Evolutionary conservation across 2,329 filamentous ascomycete species (phyloP).

Genomic region (Penicillium sp.): DNA sequence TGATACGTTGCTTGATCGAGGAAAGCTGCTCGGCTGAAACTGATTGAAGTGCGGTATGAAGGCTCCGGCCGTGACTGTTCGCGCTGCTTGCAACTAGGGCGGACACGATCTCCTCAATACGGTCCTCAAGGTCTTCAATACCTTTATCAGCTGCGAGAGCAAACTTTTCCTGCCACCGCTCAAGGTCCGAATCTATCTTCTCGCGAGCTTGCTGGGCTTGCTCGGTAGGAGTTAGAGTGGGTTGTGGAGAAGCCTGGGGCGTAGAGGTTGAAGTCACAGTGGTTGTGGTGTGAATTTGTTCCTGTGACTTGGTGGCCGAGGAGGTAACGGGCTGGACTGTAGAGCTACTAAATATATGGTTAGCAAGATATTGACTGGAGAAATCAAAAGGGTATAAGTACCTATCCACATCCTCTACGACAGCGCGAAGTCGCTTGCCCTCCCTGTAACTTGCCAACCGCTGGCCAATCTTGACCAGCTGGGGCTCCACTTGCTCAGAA

Average conservation of each 20-base stretch:
- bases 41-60: conserved; percentile 61
- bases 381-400: conserved; percentile 17
- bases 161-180: conserved; percentile 81
- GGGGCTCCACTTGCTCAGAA: conserved; percentile 85
- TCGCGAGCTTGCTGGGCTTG: conserved; percentile 44
- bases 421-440: conserved; percentile 54
- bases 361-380: conserved; percentile 3
- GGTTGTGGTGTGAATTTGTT: conserved; percentile 13
- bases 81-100: conserved; percentile 61
- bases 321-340: conserved; percentile 20
- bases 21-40: conserved; percentile 57
- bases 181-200: conserved; percentile 67
- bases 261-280: conserved; percentile 20
- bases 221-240: conserved; percentile 39
- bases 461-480: conserved; percentile 83
- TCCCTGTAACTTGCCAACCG: conserved; percentile 60
- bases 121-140: conserved; percentile 55
- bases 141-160: conserved; percentile 76
- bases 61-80: conserved; percentile 30
- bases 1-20: conserved; percentile 59
- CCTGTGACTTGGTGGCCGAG: conserved; percentile 14
- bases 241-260: conserved; percentile 22
- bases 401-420: conserved; percentile 48
- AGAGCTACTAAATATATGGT: conserved; percentile 12
- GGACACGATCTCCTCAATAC: conserved; percentile 62